Base-by-base conservation (phyloP, 176 grass and related monocot genomes). In the Eragrostis curvula region DNA sequence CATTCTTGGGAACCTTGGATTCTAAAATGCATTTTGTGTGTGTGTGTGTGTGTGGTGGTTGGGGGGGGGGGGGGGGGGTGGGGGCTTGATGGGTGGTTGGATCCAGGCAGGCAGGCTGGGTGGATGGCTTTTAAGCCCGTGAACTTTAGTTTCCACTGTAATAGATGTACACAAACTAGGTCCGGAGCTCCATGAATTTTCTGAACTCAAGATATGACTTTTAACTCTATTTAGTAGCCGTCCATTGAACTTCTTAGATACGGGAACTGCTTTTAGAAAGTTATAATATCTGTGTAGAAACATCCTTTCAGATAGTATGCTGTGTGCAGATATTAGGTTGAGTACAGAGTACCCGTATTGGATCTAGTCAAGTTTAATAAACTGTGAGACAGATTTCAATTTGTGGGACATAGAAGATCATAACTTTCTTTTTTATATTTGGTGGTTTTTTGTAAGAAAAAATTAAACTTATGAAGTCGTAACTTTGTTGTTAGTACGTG, bases 401-500 rank as follows among this genome's bases (percentile, higher is more conserved):
- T n/a, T 56, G 12, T 83, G 45, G 58, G 47, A 23, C 41, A 47
- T 74, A 66, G 11, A 40, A 68, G 46, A 81, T 55, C 63, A 63
- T 17, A 15, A 63, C 14, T 6, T 27, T 48, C 30, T 73, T 60
- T 80, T 24, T 39, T 24, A 7, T 75, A 62, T 75, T 78, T 66
- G 23, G 47, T 27, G 57, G n/a, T 63, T 45, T 32, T 50, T 3
- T 44, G 21, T 44, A 59, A 24, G 55, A 79, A 79, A 75, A 21
- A 45, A 69, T 40, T 24, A 68, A 84, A 28, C 74, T 51, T 39
- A 70, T 63, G 40, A 51, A 45, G 45, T 63, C 27, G 10, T 77
- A 67, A 11, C 28, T 42, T 69, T 83, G 14, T 56, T 47, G 27
- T 49, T 64, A 73, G 29, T 73, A 83, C n/a, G 42, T 83, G 73